These are phyloP conservation scores for Trichoderma aggressivum DNA, from an alignment of 2,329 filamentous ascomycete genomes.

Conservation along the genomic window DNA sequence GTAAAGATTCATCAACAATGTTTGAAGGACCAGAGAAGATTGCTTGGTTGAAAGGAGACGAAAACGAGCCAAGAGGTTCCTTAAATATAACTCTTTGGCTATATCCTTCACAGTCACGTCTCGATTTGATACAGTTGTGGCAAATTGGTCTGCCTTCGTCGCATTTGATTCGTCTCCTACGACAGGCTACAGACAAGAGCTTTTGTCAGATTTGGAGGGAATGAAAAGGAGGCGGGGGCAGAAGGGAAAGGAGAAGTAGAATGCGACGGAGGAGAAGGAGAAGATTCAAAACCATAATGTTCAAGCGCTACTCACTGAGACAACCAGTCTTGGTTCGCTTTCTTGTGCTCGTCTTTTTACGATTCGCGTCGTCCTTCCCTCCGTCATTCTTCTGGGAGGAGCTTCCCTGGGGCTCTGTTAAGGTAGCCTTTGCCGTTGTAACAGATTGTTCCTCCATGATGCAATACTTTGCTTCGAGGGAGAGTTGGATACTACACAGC, in stretches of 20 bases:
- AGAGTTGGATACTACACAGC: background rate
- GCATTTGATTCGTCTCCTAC: constrained; percentile 94
- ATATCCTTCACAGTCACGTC: constrained; percentile 79
- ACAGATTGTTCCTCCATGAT: constrained; percentile 14
- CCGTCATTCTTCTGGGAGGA: constrained; percentile 35
- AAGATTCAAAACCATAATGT: background rate
- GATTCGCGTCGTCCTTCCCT: constrained; percentile 40
- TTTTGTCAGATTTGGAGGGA: constrained; percentile 20
- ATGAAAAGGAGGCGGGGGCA: background rate
- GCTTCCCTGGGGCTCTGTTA: constrained; percentile 25
- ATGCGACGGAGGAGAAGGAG: background rate
- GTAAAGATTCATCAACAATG: constrained; percentile 25
- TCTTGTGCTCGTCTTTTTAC: constrained; percentile 49
- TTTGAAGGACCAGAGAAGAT: constrained; percentile 41
- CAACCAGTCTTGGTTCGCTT: constrained; percentile 91
- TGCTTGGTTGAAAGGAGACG: constrained; percentile 37
- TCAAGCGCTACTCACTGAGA: constrained; percentile 60
- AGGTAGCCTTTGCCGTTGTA: constrained; percentile 2
- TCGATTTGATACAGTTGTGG: constrained; percentile 82
- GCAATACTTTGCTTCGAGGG: background rate
- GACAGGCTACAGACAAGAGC: constrained; percentile 61
- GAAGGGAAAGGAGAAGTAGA: no score
- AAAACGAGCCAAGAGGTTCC: constrained; percentile 47
- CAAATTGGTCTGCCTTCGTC: constrained; percentile 83
- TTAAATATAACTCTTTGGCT: constrained; percentile 80